Evolutionary conservation across 805 yeast species (phyloP), one percentile per base, ranked within the genome.

Genomic region (Gaillardinia entomophila): DNA sequence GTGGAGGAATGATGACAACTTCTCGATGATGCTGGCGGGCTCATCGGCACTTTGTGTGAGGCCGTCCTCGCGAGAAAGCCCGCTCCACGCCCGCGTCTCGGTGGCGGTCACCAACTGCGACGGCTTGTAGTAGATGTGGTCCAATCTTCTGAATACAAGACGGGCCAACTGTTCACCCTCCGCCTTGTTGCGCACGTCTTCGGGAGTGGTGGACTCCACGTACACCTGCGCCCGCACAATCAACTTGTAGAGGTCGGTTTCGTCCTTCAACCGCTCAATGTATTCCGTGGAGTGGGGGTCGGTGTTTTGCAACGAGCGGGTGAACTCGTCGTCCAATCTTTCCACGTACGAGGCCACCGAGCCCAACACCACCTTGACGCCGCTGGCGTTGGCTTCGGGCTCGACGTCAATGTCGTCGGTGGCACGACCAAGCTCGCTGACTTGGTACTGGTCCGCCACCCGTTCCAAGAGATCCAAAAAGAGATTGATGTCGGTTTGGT

Each of bases 231-330:
- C 77, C 52, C 95, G 79, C 40, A 92, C 73, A 41, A 92, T 72
- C 54, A 86, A 69, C 34, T 71, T 69, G 66, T 88, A 90, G 34
- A 92, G 70, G 24, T 63, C 62, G 41, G 79, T 71, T 66, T 92
- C 98, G 60, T 89, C 96, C 60, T 81, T 82, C 54, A 92, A 74
- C 58, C 97, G 78, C 45, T 82, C 84, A 45, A 92, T 75, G 60
- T 90, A 92, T 60, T 92, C 98, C 36, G 86, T 80, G 16, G 97
- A 83, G 57, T 92, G 97, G 28, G 97, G 96, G 60, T 92, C 97
- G 50, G 87, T 80, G 45, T 77, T 77, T 55, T 89, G 88, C 49
- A 92, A 73, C 29, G 95, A 86, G 46, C 82, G 79, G 41, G 84
- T 83, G 51, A 89, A 82, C 66, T 92, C 99, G 52, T 90, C 97